Base-by-base conservation (phyloP, 768 basidiomycete species). In the Pleurotus tuoliensis region DNA sequence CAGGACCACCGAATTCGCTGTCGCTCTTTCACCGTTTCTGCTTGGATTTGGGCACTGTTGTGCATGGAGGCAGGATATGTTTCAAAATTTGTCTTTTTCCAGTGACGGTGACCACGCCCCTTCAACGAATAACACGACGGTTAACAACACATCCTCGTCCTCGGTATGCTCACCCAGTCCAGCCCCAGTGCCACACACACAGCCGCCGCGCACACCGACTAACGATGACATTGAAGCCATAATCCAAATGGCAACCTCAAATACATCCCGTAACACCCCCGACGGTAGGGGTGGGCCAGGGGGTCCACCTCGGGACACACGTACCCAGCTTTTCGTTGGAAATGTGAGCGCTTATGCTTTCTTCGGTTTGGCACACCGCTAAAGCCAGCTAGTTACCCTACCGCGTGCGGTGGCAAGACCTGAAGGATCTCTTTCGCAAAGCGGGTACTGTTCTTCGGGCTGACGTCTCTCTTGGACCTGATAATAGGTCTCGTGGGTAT, bases 341-440 rank as follows among this genome's bases (percentile, higher is more conserved):
- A 99, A 99, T 71, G 94, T 95, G 71, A 59, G 88, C 45, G n/a
- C 56, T 20, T 47, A n/a, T n/a, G 11, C 11, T n/a, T 56, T 40
- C 18, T 34, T 18, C 24, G 20, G 22, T 43, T 37, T 20, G 18
- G 55, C 55, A 48, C 47, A 48, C 8, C 50, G 8, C 56, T 55
- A 13, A 51, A 54, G 34, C 61, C 47, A 44, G 55, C 43, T 59
- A 95, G 94, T 83, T 99, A 22, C 97, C 97, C 0, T 98, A 96
- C 72, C 81, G 96, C 59, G 95, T 98, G 39, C 86, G 97, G 55
- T 99, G 97, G 97, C 97, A 99, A 75, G 97, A 99, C 75, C 82
- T 99, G 60, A 98, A 99, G 64, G 96, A 99, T 69, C 83, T 99
- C 52, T 98, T 99, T 71, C 85, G 96, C 38, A 90, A 92, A 61